Conservation (phyloP, 306 rosid genomes). For the Morella rubra region DNA sequence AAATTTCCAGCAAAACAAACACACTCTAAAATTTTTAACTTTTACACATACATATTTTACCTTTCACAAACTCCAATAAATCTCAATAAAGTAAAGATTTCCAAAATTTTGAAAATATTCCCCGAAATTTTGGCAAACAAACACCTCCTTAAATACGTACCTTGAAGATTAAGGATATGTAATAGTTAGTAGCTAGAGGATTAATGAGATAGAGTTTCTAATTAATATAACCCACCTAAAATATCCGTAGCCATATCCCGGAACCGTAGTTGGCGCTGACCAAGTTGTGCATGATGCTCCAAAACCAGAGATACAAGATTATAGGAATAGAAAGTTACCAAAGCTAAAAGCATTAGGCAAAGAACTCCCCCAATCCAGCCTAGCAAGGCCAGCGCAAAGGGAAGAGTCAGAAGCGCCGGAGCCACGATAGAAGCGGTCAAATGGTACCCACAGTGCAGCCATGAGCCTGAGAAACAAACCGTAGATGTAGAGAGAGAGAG, state of each 20-base stretch:
- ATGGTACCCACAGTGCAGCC: constrained; percentile 88
- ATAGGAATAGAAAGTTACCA: constrained; percentile 73
- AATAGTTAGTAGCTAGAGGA: too few species aligned
- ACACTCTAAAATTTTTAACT: too few species aligned
- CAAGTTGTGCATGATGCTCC: constrained; percentile 68
- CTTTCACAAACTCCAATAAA: too few species aligned
- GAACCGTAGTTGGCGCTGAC: constrained; percentile 69
- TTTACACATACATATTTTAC: too few species aligned
- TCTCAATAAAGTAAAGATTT: too few species aligned
- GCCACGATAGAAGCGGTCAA: constrained; percentile 79
- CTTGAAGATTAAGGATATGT: neutral
- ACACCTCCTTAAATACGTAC: too few species aligned
- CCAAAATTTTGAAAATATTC: too few species aligned
- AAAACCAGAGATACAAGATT: constrained; percentile 66
- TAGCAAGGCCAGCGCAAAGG: constrained; percentile 52
- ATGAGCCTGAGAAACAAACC: constrained; percentile 47
- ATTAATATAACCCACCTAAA: constrained; percentile 39
- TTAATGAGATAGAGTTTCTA: too few species aligned
- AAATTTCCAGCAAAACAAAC: too few species aligned
- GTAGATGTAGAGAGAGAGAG: too few species aligned
- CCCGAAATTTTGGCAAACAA: too few species aligned
- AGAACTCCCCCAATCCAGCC: constrained; percentile 85
- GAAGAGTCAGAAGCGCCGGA: constrained; percentile 67
- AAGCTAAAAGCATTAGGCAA: constrained; percentile 45
- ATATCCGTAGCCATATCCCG: constrained; percentile 68